phyloP scores from a whole-genome alignment of 164 flowering plant species.

The Hamamelis virginiana region DNA sequence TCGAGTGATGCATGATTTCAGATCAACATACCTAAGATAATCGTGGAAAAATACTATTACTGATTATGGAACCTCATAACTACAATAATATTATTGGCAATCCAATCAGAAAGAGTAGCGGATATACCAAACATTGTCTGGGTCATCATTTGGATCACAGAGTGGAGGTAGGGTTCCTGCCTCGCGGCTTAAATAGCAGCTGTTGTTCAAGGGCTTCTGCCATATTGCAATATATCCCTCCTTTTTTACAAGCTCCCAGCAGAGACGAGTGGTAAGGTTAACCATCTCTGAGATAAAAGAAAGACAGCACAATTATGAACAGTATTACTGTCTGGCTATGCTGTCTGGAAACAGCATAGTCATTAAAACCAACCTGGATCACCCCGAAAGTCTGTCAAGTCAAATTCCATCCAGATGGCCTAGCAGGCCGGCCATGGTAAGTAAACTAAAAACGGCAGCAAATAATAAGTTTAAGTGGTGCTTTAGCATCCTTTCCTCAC shows the following conservation, averaged over 20 bases:
- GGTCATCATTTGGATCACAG: slow-evolving; percentile 72
- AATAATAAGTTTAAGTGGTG: too few relatives aligned
- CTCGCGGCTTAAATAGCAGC: slow-evolving; percentile 69
- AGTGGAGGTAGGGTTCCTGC: slow-evolving; percentile 57
- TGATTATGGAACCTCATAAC: neutral
- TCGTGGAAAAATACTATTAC: slow-evolving; percentile 5
- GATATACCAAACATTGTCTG: slow-evolving; percentile 79
- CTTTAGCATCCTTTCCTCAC: too few relatives aligned
- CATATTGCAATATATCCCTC: slow-evolving; percentile 85
- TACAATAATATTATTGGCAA: neutral
- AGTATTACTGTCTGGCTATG: neutral
- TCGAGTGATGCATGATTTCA: slow-evolving; percentile 82
- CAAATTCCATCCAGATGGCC: too few relatives aligned
- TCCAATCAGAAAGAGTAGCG: neutral
- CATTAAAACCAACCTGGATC: neutral
- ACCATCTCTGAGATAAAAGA: slow-evolving; percentile 58
- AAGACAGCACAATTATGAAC: neutral
- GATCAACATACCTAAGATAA: slow-evolving; percentile 64
- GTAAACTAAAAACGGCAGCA: too few relatives aligned
- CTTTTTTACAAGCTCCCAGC: slow-evolving; percentile 84
- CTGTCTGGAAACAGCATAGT: neutral
- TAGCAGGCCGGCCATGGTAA: too few relatives aligned
- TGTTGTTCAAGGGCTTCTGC: slow-evolving; percentile 73
- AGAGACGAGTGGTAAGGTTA: slow-evolving; percentile 67
- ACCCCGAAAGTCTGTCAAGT: neutral